Evolutionary conservation across 257 asterid genomes (phyloP), one percentile per base, ranked within the genome.

Genomic region (Nemophila menziesii): DNA sequence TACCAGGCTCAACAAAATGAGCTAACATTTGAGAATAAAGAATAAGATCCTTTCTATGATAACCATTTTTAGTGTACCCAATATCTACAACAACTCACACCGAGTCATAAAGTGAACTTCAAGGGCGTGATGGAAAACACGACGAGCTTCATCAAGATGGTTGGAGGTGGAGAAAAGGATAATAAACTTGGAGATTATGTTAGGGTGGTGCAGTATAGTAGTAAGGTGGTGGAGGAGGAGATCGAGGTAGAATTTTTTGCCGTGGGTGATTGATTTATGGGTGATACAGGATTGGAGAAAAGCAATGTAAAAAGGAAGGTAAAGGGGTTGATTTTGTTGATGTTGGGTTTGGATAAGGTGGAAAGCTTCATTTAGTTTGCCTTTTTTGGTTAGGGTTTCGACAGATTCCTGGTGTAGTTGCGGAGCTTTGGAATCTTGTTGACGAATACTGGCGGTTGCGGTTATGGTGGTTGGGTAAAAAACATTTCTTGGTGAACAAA

Each of bases 141-240:
- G 58, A 12, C 57, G 62, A 11, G 77, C 77, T 46, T 71, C 77
- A 20, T 68, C 61, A 14, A 75, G 20, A 2, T 45, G 67, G 46
- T 74, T 74, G 46, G 71, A 68, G 41, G 69, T 68, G 3, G 77
- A 68, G 71, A 75, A 75, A 48, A 75, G 67, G 37, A 79, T 75
- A 3, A 71, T 61, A 39, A 75, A 68, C 54, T 71, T 75, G 45
- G 79, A 61, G 4, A 44, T 58, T 13, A 75, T 39, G 9, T 42
- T 17, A 57, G 71, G 71, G 37, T 52, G 47, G 11, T 43, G 61
- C 34, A 75, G 67, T 12, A 67, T 41, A 36, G 22, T 43, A 24
- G 36, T 44, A 5, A 60, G 58, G 22, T 54, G 27, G 16, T 60
- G 41, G 29, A 55, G 49, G 34, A 64, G 72, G 23, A 75, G 66